These are phyloP conservation scores for Dioscorea alata DNA, from an alignment of 106 monocot genomes.

Conservation along the genomic window DNA sequence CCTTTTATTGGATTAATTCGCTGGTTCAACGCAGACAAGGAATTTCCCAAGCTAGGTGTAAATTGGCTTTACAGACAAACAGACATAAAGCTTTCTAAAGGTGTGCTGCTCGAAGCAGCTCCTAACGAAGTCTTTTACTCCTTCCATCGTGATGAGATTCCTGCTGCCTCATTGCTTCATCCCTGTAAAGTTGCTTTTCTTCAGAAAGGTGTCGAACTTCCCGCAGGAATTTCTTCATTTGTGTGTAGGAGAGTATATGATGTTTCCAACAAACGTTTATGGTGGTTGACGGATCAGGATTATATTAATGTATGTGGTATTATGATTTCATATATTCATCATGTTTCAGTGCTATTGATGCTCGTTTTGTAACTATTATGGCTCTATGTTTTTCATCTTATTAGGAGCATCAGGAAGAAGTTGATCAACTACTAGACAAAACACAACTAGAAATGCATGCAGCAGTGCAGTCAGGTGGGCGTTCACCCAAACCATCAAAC, in stretches of 20 bases:
- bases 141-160: conserved; percentile 55
- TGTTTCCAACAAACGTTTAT: conserved; percentile 51
- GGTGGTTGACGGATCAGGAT: conserved; percentile 58
- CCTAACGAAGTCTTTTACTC: conserved; percentile 69
- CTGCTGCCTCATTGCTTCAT: conserved; percentile 60
- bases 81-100: conserved; percentile 54
- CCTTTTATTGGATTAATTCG: conserved; percentile 62
- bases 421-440: conserved; percentile 41
- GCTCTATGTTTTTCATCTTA: not conserved
- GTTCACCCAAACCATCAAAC: conserved; percentile 56
- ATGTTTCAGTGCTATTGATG: too few relatives aligned
- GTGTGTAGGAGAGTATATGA: conserved; percentile 56
- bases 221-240: conserved; percentile 40
- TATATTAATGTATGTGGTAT: conserved; percentile 41
- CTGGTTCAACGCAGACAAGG: conserved; percentile 28
- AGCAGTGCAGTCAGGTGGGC: conserved; percentile 62
- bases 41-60: conserved; percentile 44
- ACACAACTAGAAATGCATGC: conserved; percentile 74
- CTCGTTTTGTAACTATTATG: not conserved
- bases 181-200: conserved; percentile 73
- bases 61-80: conserved; percentile 67
- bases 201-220: conserved; percentile 46
- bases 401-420: conserved; percentile 55
- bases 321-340: too few relatives aligned
- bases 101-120: conserved; percentile 43